Evolutionary conservation across 306 rosid genomes (phyloP), one percentile per base, ranked within the genome.

Genomic region (Castanea sativa): DNA sequence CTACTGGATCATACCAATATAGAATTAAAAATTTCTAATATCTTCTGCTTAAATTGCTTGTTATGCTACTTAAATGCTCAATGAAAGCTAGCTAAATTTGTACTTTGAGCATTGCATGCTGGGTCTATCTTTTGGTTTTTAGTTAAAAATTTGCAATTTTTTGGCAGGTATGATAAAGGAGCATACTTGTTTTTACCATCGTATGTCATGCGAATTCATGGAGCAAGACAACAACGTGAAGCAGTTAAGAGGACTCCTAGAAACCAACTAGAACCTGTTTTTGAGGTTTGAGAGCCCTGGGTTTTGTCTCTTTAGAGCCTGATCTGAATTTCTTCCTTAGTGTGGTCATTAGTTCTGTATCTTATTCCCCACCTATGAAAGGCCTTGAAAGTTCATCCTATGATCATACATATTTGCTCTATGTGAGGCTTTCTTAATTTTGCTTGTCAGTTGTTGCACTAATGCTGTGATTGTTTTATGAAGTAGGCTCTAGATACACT

Each of bases 101-200:
- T 45, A 21, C 32, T 35, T 68, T 35, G 27, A 64, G 70, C 21
- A 35, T 64, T 1, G 43, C 33, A 5, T 16, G 56, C 53, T 56
- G 52, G 23, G 78, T 33, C 64, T 38, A 12, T 33, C 29, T 25
- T 73, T 49, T 68, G 21, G 5, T 65, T 64, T 51, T 77, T 32
- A 52, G 64, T 55, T 55, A 49, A 74, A 45, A 63, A 43, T 68
- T 27, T 83, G 75, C 32, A 73, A 80, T 80, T 32, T 79, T 69
- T 61, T 85, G 71, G 76, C 83, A 95, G 99, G 81, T 93, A 90
- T 77, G 98, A 91, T 81, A 90, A 71, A 89, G 99, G 99, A 76
- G 99, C 96, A 80, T 81, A 92, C 90, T 84, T 95, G 61, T 90
- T 87, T 90, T 83, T 95, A 83, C 98, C 99, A 77, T 95, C 99